Evolutionary conservation across 176 grass and related monocot species (phyloP).

Genomic region (Oryza australiensis): DNA sequence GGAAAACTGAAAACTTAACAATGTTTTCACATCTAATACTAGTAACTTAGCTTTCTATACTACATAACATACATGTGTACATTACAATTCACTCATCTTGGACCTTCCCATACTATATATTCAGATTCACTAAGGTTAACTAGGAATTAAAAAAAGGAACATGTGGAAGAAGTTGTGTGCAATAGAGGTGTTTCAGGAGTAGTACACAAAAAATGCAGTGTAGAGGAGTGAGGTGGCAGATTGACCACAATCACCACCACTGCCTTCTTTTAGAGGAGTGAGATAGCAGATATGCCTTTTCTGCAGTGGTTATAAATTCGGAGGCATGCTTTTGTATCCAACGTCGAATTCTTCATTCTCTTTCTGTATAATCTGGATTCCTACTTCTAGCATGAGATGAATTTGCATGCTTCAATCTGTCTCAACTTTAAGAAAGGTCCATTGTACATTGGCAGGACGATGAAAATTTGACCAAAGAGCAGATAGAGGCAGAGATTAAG

Average conservation of each 20-base stretch:
- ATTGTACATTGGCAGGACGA: slow-evolving; percentile 66
- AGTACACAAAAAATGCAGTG: not conserved
- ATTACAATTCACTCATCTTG: not conserved
- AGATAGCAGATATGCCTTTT: not conserved
- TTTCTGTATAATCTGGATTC: not conserved
- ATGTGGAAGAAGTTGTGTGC: not conserved
- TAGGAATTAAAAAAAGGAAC: not conserved
- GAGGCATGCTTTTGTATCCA: not conserved
- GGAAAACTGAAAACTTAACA: not conserved
- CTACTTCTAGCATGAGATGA: not conserved
- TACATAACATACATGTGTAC: not conserved
- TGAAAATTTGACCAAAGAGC: slow-evolving; percentile 88
- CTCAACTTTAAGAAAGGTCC: not conserved
- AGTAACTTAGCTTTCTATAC: not conserved
- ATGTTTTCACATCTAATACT: not conserved
- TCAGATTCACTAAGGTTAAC: not conserved
- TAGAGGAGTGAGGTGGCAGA: not conserved
- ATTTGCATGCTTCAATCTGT: not conserved
- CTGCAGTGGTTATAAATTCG: not conserved
- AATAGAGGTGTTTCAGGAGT: not conserved
- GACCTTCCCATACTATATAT: not conserved
- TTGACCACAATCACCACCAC: not conserved
- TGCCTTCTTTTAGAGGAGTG: not conserved
- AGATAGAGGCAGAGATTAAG: slow-evolving; percentile 93
- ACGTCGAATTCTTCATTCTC: not conserved